Conservation (phyloP, 2,329 filamentous ascomycete genomes). For the Apiospora saccharicola region DNA sequence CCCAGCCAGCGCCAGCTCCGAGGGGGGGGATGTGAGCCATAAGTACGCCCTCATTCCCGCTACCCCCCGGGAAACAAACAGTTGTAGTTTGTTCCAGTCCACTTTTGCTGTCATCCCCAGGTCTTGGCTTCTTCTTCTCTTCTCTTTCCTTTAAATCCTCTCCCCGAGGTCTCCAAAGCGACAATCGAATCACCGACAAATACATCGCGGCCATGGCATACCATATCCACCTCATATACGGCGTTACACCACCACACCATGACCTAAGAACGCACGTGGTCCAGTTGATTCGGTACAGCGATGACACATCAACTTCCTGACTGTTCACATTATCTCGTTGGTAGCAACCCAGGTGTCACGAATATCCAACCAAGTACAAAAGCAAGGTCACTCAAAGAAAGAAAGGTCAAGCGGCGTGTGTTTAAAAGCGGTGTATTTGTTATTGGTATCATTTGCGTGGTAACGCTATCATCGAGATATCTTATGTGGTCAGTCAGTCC, state of each 20-base stretch:
- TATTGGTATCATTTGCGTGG: slow-evolving; percentile 16
- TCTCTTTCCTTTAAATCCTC: neutral
- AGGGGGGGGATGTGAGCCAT: neutral
- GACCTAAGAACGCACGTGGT: neutral
- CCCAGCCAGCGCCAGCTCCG: neutral
- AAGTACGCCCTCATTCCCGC: neutral
- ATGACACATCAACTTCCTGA: neutral
- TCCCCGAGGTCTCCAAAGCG: too few species aligned
- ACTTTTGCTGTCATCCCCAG: neutral
- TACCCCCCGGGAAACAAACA: neutral
- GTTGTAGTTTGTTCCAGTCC: neutral
- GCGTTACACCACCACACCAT: neutral
- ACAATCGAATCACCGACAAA: neutral
- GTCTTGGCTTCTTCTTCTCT: neutral
- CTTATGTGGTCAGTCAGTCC: neutral
- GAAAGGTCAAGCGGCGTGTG: neutral
- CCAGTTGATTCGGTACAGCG: neutral
- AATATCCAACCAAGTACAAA: neutral
- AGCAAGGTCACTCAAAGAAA: too few species aligned
- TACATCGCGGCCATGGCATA: neutral
- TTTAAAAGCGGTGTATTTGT: slow-evolving; percentile 8
- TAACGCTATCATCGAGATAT: slow-evolving; percentile 19
- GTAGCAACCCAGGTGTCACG: neutral
- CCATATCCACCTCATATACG: neutral
- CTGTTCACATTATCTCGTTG: neutral